These are phyloP conservation scores for Diaporthe destruens DNA, from an alignment of 2,329 filamentous ascomycete genomes.

Conservation along the genomic window DNA sequence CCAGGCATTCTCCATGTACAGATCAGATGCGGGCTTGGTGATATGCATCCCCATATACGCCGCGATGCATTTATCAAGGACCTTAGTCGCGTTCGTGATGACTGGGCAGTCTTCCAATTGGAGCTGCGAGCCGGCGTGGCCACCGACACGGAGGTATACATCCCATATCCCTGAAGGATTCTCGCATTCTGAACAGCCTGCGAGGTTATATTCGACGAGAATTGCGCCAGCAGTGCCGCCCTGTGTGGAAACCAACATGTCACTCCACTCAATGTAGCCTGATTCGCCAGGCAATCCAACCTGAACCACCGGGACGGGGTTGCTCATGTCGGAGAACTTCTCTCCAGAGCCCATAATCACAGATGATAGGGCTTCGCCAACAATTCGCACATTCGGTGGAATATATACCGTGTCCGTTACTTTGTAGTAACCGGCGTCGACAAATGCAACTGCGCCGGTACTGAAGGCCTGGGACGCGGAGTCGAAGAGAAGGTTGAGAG, in stretches of 20 bases:
- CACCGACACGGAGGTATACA: slow-evolving; percentile 80
- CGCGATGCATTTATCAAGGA: slow-evolving; percentile 52
- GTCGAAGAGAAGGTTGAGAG: slow-evolving; percentile 49
- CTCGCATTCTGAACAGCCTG: slow-evolving; percentile 40
- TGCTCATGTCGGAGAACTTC: slow-evolving; percentile 67
- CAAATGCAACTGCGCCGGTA: slow-evolving; percentile 66
- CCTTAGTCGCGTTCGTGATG: slow-evolving; percentile 48
- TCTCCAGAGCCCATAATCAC: slow-evolving; percentile 67
- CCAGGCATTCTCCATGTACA: slow-evolving; percentile 65
- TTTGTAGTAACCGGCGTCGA: slow-evolving; percentile 73
- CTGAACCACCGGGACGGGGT: slow-evolving; percentile 74
- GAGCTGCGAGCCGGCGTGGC: slow-evolving; percentile 76
- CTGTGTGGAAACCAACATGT: slow-evolving; percentile 77
- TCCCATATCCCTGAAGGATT: slow-evolving; percentile 75
- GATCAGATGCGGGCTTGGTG: slow-evolving; percentile 52
- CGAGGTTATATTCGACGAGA: slow-evolving; percentile 79
- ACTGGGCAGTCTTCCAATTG: slow-evolving; percentile 77
- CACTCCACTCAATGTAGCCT: slow-evolving; percentile 77
- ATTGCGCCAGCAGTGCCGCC: slow-evolving; percentile 76
- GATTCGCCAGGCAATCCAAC: slow-evolving; percentile 70
- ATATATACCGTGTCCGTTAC: slow-evolving; percentile 67
- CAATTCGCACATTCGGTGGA: slow-evolving; percentile 63
- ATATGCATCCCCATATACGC: slow-evolving; percentile 57
- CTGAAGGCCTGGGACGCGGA: slow-evolving; percentile 51
- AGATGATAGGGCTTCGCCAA: slow-evolving; percentile 67